phyloP scores from a whole-genome alignment of 2,329 filamentous ascomycete species.

The Sphaerulina musiva region DNA sequence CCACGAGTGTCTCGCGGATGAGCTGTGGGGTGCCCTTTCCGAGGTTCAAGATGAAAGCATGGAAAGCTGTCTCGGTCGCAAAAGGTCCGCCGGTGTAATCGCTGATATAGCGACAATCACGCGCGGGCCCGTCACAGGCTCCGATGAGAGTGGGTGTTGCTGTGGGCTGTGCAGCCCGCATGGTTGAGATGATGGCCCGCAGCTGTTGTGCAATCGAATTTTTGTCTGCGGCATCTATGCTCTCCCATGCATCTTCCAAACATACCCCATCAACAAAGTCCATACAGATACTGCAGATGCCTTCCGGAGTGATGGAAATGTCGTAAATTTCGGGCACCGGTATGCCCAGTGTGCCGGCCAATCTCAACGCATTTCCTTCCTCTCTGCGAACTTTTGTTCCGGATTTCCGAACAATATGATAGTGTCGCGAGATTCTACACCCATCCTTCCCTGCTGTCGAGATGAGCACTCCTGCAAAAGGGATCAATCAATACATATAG shows the following conservation, averaged over 20 bases:
- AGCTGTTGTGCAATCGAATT: conserved; percentile 8
- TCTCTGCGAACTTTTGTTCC: too few relatives aligned
- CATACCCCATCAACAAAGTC: background rate
- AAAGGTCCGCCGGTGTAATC: conserved; percentile 15
- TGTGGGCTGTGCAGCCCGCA: conserved; percentile 9
- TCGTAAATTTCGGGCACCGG: too few relatives aligned
- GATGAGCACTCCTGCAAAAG: too few relatives aligned
- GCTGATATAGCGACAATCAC: conserved; percentile 2
- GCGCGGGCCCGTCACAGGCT: conserved; percentile 4
- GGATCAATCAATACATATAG: too few relatives aligned
- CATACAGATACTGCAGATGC: background rate
- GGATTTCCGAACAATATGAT: too few relatives aligned
- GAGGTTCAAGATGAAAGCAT: conserved; percentile 12
- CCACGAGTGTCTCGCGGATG: conserved; percentile 6
- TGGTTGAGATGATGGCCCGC: conserved; percentile 5
- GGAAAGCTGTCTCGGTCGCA: conserved; percentile 16
- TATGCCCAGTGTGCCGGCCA: too few relatives aligned
- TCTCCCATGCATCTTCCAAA: conserved; percentile 7
- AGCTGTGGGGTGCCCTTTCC: conserved; percentile 3
- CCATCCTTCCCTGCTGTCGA: too few relatives aligned
- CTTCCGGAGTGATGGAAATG: too few relatives aligned
- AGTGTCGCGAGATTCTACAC: too few relatives aligned
- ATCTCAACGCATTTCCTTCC: too few relatives aligned
- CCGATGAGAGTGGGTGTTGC: conserved; percentile 2
- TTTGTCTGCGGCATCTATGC: conserved; percentile 8